phyloP scores from a whole-genome alignment of 805 yeast genomes.

The Cyberlindnera euphorbiiphila region DNA sequence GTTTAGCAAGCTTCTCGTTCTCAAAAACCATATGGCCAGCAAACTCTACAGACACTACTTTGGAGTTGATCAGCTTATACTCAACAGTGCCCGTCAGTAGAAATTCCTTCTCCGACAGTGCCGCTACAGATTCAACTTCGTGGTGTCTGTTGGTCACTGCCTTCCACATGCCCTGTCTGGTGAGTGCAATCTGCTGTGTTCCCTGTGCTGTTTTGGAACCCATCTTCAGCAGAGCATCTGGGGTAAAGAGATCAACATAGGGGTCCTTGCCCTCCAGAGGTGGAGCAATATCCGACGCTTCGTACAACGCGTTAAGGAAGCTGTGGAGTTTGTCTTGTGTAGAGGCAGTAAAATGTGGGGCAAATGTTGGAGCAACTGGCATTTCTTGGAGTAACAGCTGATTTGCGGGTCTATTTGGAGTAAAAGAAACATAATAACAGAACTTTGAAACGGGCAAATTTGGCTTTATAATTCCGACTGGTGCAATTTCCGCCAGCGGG shows the following conservation, averaged over 20 bases:
- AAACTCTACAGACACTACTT: background rate
- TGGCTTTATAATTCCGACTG: too few species aligned
- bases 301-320: slow-evolving; percentile 1
- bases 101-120: background rate
- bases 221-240: slow-evolving; percentile 1
- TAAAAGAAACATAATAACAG: too few species aligned
- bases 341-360: background rate
- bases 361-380: background rate
- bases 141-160: slow-evolving; percentile 2
- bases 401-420: too few species aligned
- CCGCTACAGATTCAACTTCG: background rate
- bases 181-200: background rate
- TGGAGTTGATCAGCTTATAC: background rate
- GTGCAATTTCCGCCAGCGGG: too few species aligned
- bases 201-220: background rate
- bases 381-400: background rate
- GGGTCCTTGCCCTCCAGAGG: slow-evolving; percentile 1
- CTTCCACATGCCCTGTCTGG: slow-evolving; percentile 5
- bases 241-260: background rate
- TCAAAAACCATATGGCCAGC: slow-evolving; percentile 3
- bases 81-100: slow-evolving; percentile 1
- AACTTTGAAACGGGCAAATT: too few species aligned
- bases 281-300: slow-evolving; percentile 2
- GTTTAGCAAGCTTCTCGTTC: background rate
- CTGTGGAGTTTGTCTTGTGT: background rate